Evolutionary conservation across 768 basidiomycete species (phyloP), one percentile per base, ranked within the genome.

Genomic region (Fistulinella prunicolor): DNA sequence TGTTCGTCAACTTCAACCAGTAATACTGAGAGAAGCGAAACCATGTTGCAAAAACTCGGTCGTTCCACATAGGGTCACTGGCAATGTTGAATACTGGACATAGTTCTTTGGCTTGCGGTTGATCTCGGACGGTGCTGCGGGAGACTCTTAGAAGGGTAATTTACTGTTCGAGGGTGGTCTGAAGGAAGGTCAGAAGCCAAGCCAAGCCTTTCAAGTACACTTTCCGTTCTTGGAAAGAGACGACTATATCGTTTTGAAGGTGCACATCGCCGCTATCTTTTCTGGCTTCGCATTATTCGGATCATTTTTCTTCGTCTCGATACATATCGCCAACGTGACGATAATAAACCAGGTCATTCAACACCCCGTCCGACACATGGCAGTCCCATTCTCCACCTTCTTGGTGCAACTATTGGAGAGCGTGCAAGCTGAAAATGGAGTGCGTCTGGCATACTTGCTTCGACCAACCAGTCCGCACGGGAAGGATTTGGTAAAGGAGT

Each of bases 391-490:
- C 58, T 68, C 83, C 16, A 76, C 74, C 16, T 88, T 74, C 57
- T 67, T 85, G 19, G 66, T 73, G 9, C 78, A 84, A 49, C 69
- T 90, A 6, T 79, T 79, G 38, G 78, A 85, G 53, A 77, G 82
- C 12, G 69, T 89, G 12, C 61, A 74, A 12, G 68, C 73, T 14
- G 82, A 86, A 63, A 81, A 86, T 59, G 88, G 87, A 5, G 78
- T 76, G 4, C 79, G 80, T 63, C 68, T 89, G 8, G 86, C 86
- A 8, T 87, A 82, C 62, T 73, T 89, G n/a, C 70, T 90, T 6
- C 80, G 85, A 29, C 86, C 85, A 1, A 85, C 85, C 4, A 85
- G 82, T 52, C 82, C 86, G 4, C 88, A 89, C 53, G 85, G 82
- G 16, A 89, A 86, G 64, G 82, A 83, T 54, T 69, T 88, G 7